Conservation (phyloP, 169 alveolate species). For the Plasmodium cynomolgi region DNA sequence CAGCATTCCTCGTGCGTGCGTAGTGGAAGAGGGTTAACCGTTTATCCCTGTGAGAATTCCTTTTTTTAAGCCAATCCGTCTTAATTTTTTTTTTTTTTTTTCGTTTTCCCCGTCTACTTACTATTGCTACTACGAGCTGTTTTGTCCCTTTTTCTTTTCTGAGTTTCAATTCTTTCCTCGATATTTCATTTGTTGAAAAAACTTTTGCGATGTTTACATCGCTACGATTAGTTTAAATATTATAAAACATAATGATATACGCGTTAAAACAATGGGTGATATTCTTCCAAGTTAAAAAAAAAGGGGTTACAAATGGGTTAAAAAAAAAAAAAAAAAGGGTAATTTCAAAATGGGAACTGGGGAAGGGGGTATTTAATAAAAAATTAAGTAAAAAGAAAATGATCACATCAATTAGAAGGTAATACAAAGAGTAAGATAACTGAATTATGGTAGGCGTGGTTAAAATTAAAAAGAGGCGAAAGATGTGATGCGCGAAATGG, state of each 20-base stretch:
- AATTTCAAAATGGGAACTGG: not conserved
- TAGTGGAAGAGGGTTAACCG: not conserved
- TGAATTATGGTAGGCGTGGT: not conserved
- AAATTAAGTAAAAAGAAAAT: not conserved
- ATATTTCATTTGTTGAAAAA: not conserved
- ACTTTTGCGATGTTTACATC: not conserved
- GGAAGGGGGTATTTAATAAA: not conserved
- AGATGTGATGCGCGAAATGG: not conserved
- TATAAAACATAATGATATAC: not conserved
- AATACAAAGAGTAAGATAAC: not conserved
- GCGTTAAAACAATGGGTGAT: constrained; percentile 8
- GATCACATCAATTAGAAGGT: not conserved
- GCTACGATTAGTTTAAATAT: not conserved
- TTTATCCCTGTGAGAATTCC: not conserved
- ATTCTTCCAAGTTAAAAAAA: constrained; percentile 11
- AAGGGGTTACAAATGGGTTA: not conserved
- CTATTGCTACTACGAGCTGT: not conserved
- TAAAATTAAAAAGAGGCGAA: not conserved
- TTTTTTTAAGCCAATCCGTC: not conserved
- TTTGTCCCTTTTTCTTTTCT: not conserved
- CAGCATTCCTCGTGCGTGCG: not conserved
- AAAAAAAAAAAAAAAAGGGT: not conserved
- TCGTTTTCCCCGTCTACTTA: not conserved
- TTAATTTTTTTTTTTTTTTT: not conserved
- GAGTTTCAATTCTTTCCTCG: not conserved